A percentile compares a stretch with the other conserved stretches of the same genome.
phyloP scores from a whole-genome alignment of 208 protist genomes.

The Leishmania amazonensis region DNA sequence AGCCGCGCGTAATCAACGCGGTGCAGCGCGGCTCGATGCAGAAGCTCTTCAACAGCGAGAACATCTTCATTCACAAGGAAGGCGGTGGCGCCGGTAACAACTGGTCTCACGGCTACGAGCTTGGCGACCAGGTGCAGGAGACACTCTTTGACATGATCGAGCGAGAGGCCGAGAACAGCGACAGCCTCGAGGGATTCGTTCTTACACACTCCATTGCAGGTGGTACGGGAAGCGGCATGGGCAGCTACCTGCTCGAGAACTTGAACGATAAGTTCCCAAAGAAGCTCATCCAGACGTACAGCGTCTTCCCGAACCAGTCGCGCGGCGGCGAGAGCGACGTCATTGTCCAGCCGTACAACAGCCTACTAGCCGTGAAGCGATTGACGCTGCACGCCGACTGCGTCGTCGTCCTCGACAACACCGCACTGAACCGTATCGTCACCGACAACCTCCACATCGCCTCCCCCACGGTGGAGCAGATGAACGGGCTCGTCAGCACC shows the following conservation, averaged over 20 bases:
- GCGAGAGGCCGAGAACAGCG: constrained; percentile 98
- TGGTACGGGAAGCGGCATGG: constrained; percentile 99
- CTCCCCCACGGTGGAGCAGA: constrained; percentile 96
- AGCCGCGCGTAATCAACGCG: constrained; percentile 97
- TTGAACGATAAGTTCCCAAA: constrained; percentile 98
- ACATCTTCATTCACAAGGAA: constrained; percentile 96
- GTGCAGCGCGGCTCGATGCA: constrained; percentile 93
- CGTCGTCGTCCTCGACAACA: constrained; percentile 99
- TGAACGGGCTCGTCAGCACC: constrained; percentile 98
- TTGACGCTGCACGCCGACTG: constrained; percentile 97
- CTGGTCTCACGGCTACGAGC: constrained; percentile 97
- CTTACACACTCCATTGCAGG: constrained; percentile 99
- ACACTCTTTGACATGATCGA: constrained; percentile 99
- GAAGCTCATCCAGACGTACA: constrained; percentile 99
- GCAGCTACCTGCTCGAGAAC: constrained; percentile 98
- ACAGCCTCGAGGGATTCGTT: constrained; percentile 98
- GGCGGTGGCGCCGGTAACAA: constrained; percentile 99
- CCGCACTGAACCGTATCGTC: constrained; percentile 98
- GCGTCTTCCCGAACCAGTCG: constrained; percentile 97
- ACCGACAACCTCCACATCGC: constrained; percentile 96
- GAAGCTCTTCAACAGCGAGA: constrained; percentile 99
- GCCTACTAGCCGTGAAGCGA: constrained; percentile 98
- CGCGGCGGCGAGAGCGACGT: constrained; percentile 92
- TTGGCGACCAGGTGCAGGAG: constrained; percentile 92
- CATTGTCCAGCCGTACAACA: constrained; percentile 99